A percentile compares a stretch with the other conserved stretches of the same genome.
Conservation (phyloP, 2,329 filamentous ascomycete species). For the Nemania diffusa region DNA sequence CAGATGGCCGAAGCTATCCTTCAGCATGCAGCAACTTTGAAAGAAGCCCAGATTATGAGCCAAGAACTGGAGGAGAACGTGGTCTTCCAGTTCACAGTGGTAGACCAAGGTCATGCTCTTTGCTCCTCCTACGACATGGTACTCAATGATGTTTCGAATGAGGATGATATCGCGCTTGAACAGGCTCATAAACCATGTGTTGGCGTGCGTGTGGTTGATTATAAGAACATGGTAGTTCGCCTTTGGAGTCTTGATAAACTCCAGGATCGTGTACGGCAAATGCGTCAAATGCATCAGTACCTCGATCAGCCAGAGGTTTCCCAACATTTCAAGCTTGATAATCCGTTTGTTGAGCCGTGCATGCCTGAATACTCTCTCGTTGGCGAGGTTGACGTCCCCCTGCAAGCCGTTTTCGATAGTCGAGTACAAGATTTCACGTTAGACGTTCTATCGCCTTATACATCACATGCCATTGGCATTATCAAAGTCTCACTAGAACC, state of each 20-base stretch:
- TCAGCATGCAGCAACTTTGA: conserved; percentile 86
- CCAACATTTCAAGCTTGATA: conserved; percentile 90
- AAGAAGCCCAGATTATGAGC: conserved; percentile 98
- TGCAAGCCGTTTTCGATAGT: conserved; percentile 93
- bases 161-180: conserved; percentile 85
- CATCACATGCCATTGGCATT: conserved; percentile 88
- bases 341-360: conserved; percentile 90
- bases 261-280: conserved; percentile 84
- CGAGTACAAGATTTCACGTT: conserved; percentile 93
- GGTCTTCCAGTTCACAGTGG: conserved; percentile 92
- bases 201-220: conserved; percentile 89
- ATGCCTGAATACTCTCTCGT: conserved; percentile 93
- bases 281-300: conserved; percentile 98
- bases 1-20: conserved; percentile 93
- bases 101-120: conserved; percentile 87
- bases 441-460: conserved; percentile 92
- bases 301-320: conserved; percentile 94
- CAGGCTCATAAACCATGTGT: conserved; percentile 88
- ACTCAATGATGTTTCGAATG: conserved; percentile 85
- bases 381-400: conserved; percentile 90
- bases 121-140: conserved; percentile 98
- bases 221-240: conserved; percentile 84
- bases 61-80: conserved; percentile 94
- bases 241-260: conserved; percentile 96
- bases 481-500: conserved; percentile 92